These are phyloP conservation scores for Fusarium beomiforme DNA, from an alignment of 2,329 filamentous ascomycete genomes.

Conservation along the genomic window DNA sequence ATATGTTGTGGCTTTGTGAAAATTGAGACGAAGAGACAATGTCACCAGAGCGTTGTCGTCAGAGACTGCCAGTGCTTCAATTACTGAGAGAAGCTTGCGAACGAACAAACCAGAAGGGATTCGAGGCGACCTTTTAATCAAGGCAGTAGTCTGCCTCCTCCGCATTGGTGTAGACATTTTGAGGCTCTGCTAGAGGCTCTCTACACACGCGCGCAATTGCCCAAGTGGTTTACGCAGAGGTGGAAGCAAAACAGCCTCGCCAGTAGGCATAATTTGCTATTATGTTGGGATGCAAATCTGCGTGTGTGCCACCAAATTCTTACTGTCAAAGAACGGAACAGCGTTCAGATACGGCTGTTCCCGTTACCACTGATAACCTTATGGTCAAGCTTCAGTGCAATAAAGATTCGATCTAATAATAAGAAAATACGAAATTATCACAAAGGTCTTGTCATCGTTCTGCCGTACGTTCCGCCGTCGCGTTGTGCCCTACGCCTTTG, in stretches of 20 bases:
- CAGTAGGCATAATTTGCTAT: not conserved
- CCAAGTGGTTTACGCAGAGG: not conserved
- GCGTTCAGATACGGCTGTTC: not conserved
- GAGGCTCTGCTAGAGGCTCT: not conserved
- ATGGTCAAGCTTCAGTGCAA: not conserved
- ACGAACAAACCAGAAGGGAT: too few species aligned
- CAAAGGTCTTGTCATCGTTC: not conserved
- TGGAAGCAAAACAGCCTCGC: not conserved
- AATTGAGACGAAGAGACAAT: not conserved
- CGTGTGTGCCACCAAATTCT: not conserved
- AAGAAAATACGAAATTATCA: not conserved
- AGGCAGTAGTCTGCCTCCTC: not conserved
- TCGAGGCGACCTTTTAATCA: too few species aligned
- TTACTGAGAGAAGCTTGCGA: too few species aligned
- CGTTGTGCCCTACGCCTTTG: not conserved
- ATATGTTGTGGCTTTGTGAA: not conserved
- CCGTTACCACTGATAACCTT: not conserved
- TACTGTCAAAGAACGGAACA: too few species aligned
- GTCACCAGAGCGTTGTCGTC: not conserved
- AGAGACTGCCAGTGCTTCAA: not conserved
- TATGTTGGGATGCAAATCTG: not conserved
- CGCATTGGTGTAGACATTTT: not conserved
- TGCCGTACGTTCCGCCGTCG: not conserved
- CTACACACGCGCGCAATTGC: not conserved
- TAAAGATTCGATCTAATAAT: not conserved